Conservation (phyloP, 2,329 filamentous ascomycete species). For the Ceratocystis ficicola region DNA sequence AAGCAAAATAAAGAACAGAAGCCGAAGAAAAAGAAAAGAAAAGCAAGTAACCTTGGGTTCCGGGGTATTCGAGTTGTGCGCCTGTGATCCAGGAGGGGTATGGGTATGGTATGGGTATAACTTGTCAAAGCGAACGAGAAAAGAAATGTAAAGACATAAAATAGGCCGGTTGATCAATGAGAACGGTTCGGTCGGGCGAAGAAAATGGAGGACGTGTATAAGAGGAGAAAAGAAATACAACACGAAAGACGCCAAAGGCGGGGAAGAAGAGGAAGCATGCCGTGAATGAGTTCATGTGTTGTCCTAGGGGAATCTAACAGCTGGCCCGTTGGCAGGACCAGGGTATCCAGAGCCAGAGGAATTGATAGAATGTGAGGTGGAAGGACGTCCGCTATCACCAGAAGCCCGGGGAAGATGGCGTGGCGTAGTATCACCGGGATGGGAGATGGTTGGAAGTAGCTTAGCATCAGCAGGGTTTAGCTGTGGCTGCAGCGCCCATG, state of each 20-base stretch:
- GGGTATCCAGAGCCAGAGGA: conserved; percentile 64
- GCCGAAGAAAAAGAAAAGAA: not conserved
- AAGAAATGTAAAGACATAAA: conserved; percentile 15
- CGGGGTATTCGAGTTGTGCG: conserved; percentile 22
- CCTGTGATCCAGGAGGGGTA: conserved; percentile 21
- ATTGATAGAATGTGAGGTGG: conserved; percentile 87
- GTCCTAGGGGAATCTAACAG: conserved; percentile 48
- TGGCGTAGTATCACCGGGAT: conserved; percentile 70
- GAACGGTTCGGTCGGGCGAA: conserved; percentile 22
- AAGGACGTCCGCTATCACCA: conserved; percentile 82
- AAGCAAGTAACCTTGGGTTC: conserved; percentile 17
- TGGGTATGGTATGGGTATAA: conserved; percentile 21
- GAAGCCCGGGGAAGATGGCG: conserved; percentile 74
- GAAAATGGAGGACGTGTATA: conserved; percentile 25
- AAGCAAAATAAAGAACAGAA: too few relatives aligned
- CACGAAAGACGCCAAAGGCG: conserved; percentile 31
- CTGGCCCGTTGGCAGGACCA: conserved; percentile 67
- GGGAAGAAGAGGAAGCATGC: conserved; percentile 14
- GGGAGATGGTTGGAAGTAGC: conserved; percentile 46
- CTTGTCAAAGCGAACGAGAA: conserved; percentile 22
- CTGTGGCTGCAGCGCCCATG: conserved; percentile 50
- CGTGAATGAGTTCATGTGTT: conserved; percentile 34
- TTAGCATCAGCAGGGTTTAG: conserved; percentile 54
- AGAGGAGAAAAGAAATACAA: conserved; percentile 32
- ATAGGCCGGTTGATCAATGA: conserved; percentile 2